A percentile compares a stretch with the other conserved stretches of the same genome.
Evolutionary conservation across 202 grass and related monocot species (phyloP).

Genomic region (Carex sylvatica): DNA sequence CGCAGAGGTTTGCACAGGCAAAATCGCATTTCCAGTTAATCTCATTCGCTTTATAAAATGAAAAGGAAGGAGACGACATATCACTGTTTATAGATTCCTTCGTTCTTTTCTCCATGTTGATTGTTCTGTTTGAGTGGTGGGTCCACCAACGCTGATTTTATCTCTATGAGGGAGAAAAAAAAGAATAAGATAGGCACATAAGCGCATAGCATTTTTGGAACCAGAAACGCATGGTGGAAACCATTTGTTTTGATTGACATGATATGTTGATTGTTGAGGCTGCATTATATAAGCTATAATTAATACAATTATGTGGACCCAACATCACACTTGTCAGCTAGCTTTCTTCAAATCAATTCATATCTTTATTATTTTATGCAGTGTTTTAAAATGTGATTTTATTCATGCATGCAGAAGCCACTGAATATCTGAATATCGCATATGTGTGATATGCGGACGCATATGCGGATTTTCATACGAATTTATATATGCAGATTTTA

Average conservation of each 20-base stretch:
- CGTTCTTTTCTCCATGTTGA: conserved; percentile 26
- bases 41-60: background rate
- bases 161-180: background rate
- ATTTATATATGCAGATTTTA: too few species aligned
- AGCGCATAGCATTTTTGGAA: background rate
- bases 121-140: conserved; percentile 27
- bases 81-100: conserved; percentile 19
- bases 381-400: too few species aligned
- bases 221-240: conserved; percentile 2
- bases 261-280: background rate
- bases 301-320: background rate
- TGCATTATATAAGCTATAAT: background rate
- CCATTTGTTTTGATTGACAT: background rate
- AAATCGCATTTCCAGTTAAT: background rate
- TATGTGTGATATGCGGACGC: too few species aligned
- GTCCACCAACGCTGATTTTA: conserved; percentile 2
- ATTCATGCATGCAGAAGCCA: too few species aligned
- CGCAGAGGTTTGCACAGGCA: background rate
- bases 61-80: conserved; percentile 21
- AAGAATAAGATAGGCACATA: background rate
- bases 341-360: background rate
- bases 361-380: too few species aligned
- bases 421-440: too few species aligned
- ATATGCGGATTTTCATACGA: too few species aligned
- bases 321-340: background rate